Evolutionary conservation across 2,329 filamentous ascomycete genomes (phyloP), one percentile per base, ranked within the genome.

Genomic region (Fusarium sp.): DNA sequence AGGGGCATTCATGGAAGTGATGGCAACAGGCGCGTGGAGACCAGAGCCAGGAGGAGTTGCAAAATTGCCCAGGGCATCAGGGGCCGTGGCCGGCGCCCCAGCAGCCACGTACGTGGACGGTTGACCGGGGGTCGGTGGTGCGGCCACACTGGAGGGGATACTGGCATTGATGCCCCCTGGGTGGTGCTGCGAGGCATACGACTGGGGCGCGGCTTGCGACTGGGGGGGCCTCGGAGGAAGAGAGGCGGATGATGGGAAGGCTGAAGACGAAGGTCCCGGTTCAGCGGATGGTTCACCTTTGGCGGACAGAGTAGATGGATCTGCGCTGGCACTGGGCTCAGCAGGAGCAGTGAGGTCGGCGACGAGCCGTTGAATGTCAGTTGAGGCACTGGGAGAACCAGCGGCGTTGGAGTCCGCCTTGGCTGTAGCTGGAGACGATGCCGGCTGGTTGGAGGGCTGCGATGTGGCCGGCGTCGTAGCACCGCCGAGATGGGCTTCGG

Each of bases 201-300:
- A 78, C 68, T 83, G 82, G 72, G 82, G 73, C 64, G 78, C 75
- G 67, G 81, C 79, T 70, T 85, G 82, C 32, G 85, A 82, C 69
- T 83, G 73, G 57, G 85, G 85, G 59, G 86, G 86, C 76, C 85
- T 84, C 65, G 86, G 81, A 76, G 87, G 88, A 69, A 89, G 82
- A 78, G 87, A 83, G 71, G 86, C 80, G 43, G 84, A 78, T 35
- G 81, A 79, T 73, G 81, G 81, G 74, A 84, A 74, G 41, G 81
- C 80, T 74, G 82, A 78, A 63, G 82, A 78, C 64, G 80, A 72
- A 76, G 79, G 69, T 58, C 77, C 76, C 45, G 50, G 65, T 52
- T 76, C 70, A 71, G 75, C 72, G 62, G 72, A 78, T 56, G 68
- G 73, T 67, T 80, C 80, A 67, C 77, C 67, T 67, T 74, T 76